Conservation (phyloP, 352 stramenopile species). For the Plasmopara muralis region DNA sequence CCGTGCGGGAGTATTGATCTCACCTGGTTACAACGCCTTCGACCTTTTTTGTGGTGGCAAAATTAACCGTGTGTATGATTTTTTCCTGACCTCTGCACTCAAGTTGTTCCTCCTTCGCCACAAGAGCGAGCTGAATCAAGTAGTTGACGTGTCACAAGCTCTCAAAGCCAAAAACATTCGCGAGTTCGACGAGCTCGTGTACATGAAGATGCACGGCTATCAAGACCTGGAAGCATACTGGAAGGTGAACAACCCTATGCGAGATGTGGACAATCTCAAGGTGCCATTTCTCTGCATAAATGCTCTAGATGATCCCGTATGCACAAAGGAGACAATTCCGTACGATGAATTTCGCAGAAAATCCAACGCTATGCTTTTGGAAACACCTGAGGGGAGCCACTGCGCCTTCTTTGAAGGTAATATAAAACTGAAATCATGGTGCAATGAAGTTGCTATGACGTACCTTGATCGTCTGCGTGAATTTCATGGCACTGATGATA, state of each 20-base stretch:
- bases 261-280: constrained; percentile 40
- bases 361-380: constrained; percentile 44
- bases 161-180: constrained; percentile 46
- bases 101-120: constrained; percentile 62
- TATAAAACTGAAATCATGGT: constrained; percentile 59
- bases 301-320: constrained; percentile 71
- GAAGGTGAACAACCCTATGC: constrained; percentile 72
- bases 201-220: constrained; percentile 78
- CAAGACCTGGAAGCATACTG: constrained; percentile 58
- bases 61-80: constrained; percentile 70
- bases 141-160: constrained; percentile 43
- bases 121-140: constrained; percentile 28
- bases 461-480: constrained; percentile 60
- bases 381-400: constrained; percentile 56
- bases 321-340: constrained; percentile 64
- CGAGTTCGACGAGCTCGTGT: constrained; percentile 74
- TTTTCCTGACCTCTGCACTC: constrained; percentile 69
- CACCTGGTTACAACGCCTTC: constrained; percentile 66
- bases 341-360: constrained; percentile 49
- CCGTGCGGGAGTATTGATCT: constrained; percentile 57
- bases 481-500: constrained; percentile 17
- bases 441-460: constrained; percentile 42
- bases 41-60: constrained; percentile 63
- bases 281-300: constrained; percentile 69
- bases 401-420: constrained; percentile 72